Percentiles rank a stretch among this genome's conserved stretches.
phyloP scores from a whole-genome alignment of 169 alveolate genomes.

The Cryptosporidium tyzzeri region DNA sequence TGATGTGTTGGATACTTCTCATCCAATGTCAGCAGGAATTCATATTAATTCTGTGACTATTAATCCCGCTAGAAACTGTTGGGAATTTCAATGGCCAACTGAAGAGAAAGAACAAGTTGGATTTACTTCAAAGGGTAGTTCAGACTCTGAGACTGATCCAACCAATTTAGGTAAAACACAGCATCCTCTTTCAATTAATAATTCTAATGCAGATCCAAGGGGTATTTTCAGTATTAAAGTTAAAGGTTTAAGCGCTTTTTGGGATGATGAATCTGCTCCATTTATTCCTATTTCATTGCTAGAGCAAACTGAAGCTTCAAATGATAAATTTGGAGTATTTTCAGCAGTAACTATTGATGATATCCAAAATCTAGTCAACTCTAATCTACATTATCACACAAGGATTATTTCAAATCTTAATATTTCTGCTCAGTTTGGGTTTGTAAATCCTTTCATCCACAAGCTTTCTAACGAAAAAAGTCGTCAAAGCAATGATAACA shows the following conservation, averaged over 20 bases:
- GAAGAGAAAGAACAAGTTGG: slow-evolving; percentile 42
- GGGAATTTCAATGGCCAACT: slow-evolving; percentile 75
- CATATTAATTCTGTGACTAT: slow-evolving; percentile 57
- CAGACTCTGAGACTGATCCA: background rate
- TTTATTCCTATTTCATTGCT: slow-evolving; percentile 64
- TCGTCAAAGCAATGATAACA: background rate
- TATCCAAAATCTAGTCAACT: slow-evolving; percentile 58
- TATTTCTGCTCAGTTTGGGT: slow-evolving; percentile 68
- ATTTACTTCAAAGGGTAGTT: slow-evolving; percentile 5
- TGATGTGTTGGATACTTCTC: slow-evolving; percentile 58
- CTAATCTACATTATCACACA: slow-evolving; percentile 56
- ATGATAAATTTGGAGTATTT: slow-evolving; percentile 62
- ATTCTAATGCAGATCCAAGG: slow-evolving; percentile 34
- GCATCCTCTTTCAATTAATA: slow-evolving; percentile 31
- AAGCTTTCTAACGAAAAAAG: background rate
- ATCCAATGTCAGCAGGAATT: slow-evolving; percentile 70
- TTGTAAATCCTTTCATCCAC: slow-evolving; percentile 44
- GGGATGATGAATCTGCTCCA: slow-evolving; percentile 77
- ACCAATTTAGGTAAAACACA: background rate
- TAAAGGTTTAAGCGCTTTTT: slow-evolving; percentile 31
- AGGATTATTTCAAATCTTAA: slow-evolving; percentile 44
- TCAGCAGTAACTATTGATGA: slow-evolving; percentile 73
- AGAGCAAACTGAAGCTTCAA: slow-evolving; percentile 63
- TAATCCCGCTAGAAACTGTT: slow-evolving; percentile 74
- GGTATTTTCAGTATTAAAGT: slow-evolving; percentile 60